phyloP scores from a whole-genome alignment of 768 basidiomycete species.

The Termitomyces sp. region DNA sequence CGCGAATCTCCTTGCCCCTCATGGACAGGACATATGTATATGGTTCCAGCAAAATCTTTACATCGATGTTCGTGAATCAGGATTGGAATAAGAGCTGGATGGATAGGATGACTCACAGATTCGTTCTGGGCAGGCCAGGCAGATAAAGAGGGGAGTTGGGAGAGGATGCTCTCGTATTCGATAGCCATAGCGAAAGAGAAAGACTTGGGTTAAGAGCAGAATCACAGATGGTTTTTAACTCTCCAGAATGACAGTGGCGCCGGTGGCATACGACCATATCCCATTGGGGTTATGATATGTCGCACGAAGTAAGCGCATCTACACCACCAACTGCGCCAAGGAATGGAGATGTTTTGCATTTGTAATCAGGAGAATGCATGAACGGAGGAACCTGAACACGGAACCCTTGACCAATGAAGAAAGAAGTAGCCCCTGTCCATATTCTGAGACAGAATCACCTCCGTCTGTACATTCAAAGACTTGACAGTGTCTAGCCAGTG shows the following conservation, averaged over 20 bases:
- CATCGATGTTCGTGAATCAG: neutral
- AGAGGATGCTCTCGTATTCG: neutral
- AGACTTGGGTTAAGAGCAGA: neutral
- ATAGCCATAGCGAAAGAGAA: neutral
- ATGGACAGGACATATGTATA: conserved; percentile 78
- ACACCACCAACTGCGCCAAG: no score
- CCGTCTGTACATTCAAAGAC: no score
- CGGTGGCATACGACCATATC: neutral
- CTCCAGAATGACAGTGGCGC: neutral
- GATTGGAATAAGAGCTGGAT: neutral
- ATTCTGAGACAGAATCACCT: no score
- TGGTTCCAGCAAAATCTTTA: conserved; percentile 60
- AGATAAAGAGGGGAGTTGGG: neutral
- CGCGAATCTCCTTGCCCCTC: conserved; percentile 91
- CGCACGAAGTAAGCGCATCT: no score
- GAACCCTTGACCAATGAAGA: no score
- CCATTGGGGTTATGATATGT: no score
- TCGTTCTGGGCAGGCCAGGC: neutral
- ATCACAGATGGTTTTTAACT: neutral
- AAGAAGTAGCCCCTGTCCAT: no score
- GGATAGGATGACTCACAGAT: neutral
- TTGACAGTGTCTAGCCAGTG: no score
- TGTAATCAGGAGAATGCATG: no score
- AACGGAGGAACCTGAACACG: no score
- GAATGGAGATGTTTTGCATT: no score